Conservation (phyloP, 768 basidiomycete species). For the Boletus coccyginus region DNA sequence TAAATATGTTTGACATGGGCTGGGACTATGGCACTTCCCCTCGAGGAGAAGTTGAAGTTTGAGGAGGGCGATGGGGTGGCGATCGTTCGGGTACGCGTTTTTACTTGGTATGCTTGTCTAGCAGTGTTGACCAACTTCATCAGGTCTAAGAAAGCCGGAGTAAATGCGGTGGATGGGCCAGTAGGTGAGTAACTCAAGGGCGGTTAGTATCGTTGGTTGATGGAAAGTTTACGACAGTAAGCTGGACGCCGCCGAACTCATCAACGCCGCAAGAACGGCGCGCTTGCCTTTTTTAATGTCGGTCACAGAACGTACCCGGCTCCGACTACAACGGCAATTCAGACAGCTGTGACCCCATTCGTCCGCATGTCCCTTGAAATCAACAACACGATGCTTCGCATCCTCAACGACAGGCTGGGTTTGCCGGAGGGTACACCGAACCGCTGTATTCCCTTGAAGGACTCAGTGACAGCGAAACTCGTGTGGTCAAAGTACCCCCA, state of each 20-base stretch:
- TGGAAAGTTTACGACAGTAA: background rate
- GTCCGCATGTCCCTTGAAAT: conserved; percentile 55
- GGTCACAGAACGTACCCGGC: conserved; percentile 56
- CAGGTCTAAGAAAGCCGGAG: conserved; percentile 61
- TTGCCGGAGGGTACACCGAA: conserved; percentile 44
- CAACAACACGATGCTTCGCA: conserved; percentile 48
- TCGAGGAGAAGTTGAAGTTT: conserved; percentile 42
- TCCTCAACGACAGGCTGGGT: conserved; percentile 57
- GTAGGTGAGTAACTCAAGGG: conserved; percentile 34
- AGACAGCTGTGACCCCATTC: conserved; percentile 50
- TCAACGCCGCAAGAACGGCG: conserved; percentile 70
- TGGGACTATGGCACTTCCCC: conserved; percentile 37
- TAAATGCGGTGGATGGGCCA: conserved; percentile 56
- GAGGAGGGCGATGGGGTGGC: conserved; percentile 41
- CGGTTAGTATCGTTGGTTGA: background rate
- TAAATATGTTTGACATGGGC: conserved; percentile 43
- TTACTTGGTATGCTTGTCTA: background rate
- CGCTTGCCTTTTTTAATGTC: conserved; percentile 51
- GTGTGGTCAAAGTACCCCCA: conserved; percentile 51
- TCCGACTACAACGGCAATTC: conserved; percentile 50
- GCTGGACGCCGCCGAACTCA: conserved; percentile 57
- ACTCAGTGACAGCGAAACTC: conserved; percentile 54
- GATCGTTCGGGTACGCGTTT: conserved; percentile 37
- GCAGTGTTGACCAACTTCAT: background rate
- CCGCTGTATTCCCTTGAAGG: conserved; percentile 44